Evolutionary conservation across 129 eudicot genomes (phyloP).

Genomic region (Ambrosia artemisiifolia): DNA sequence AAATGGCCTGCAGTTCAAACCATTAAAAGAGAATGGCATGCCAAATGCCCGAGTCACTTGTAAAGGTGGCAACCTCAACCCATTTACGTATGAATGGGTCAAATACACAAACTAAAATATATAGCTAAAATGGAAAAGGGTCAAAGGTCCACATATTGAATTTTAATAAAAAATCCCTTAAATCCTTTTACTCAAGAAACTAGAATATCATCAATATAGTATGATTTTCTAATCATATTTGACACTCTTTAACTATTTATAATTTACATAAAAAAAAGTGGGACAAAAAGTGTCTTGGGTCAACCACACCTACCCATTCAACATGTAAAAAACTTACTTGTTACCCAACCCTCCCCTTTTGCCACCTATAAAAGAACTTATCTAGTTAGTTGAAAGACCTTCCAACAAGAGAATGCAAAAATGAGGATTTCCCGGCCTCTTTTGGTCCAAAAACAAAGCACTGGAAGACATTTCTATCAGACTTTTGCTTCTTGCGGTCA

Average conservation of each 20-base stretch:
- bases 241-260: not conserved
- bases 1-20: slow-evolving; percentile 55
- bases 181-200: no score
- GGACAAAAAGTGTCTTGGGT: not conserved
- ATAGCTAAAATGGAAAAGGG: not conserved
- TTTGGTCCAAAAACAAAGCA: slow-evolving; percentile 94
- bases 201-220: no score
- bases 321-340: not conserved
- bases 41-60: not conserved
- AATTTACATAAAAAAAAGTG: not conserved
- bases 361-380: not conserved
- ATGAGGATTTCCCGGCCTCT: slow-evolving; percentile 76
- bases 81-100: not conserved
- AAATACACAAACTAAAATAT: not conserved
- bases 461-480: slow-evolving; percentile 84
- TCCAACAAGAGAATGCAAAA: slow-evolving; percentile 72
- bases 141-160: not conserved
- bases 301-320: not conserved
- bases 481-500: slow-evolving; percentile 91
- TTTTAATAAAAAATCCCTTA: not conserved
- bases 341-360: not conserved
- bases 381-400: slow-evolving; percentile 45
- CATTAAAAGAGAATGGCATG: slow-evolving; percentile 13
- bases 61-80: not conserved
- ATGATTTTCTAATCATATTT: not conserved